Conservation (phyloP, 2,329 filamentous ascomycete species). For the Dryadomyces quercivorus region DNA sequence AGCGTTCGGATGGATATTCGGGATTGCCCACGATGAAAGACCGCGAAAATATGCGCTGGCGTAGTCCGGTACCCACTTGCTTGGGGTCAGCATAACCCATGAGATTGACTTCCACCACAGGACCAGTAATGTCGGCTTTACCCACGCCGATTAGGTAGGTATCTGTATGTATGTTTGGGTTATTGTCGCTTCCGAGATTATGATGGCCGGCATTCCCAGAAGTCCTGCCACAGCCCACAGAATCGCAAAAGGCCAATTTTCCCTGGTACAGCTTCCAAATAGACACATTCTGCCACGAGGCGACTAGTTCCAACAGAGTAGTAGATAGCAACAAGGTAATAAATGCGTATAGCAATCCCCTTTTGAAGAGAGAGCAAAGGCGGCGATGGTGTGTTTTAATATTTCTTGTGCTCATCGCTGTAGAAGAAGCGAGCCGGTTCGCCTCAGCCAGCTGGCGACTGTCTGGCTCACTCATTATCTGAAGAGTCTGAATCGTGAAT, state of each 20-base stretch:
- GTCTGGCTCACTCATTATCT: too few relatives aligned
- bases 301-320: neutral
- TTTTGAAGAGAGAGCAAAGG: neutral
- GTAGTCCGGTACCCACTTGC: constrained; percentile 71
- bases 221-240: too few relatives aligned
- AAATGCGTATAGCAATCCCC: neutral
- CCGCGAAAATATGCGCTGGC: constrained; percentile 74
- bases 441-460: too few relatives aligned
- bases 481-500: too few relatives aligned
- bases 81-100: constrained; percentile 75
- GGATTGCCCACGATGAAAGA: constrained; percentile 74
- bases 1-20: constrained; percentile 52
- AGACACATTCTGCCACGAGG: neutral
- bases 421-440: too few relatives aligned
- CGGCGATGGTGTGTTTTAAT: neutral
- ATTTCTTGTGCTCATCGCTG: neutral
- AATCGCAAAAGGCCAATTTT: neutral
- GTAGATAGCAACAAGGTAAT: neutral
- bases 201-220: too few relatives aligned
- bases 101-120: constrained; percentile 78
- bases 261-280: neutral
- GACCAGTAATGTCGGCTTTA: constrained; percentile 47
- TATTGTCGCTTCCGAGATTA: neutral
- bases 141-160: constrained; percentile 38
- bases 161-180: constrained; percentile 17